phyloP scores from a whole-genome alignment of 2,329 filamentous ascomycete genomes.

The Albifimbria verrucaria region DNA sequence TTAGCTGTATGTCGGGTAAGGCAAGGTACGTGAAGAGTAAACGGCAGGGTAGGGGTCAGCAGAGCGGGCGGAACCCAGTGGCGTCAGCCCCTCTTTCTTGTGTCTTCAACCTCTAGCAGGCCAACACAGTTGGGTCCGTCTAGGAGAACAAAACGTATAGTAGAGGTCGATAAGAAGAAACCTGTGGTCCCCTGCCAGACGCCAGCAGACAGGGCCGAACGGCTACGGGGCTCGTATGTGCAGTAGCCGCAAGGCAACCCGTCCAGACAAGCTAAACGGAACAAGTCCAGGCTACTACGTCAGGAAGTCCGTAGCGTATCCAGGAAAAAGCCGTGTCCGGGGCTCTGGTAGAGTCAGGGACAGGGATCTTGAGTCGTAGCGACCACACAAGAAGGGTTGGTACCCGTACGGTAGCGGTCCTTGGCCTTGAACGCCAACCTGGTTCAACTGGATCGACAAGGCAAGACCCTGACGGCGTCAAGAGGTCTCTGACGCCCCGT shows the following conservation, averaged over 20 bases:
- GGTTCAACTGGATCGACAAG: neutral
- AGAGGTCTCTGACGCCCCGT: neutral
- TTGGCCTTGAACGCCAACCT: neutral
- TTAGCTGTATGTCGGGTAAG: too few species aligned
- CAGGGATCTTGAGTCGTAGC: neutral
- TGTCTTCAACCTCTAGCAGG: neutral
- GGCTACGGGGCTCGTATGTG: too few species aligned
- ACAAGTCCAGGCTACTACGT: neutral
- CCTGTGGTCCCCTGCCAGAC: too few species aligned
- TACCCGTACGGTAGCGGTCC: too few species aligned
- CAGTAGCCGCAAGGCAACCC: neutral
- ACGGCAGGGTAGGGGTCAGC: conserved; percentile 2
- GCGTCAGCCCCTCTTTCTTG: neutral
- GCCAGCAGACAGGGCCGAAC: too few species aligned
- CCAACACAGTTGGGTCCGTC: too few species aligned
- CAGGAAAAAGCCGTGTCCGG: neutral
- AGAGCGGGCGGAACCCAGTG: conserved; percentile 2
- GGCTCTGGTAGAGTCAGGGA: neutral
- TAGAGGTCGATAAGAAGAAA: too few species aligned
- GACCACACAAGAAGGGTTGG: too few species aligned
- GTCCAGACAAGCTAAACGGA: neutral
- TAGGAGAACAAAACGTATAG: too few species aligned
- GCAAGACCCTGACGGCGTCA: neutral
- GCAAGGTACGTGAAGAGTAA: too few species aligned
- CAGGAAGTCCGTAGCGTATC: neutral